A percentile compares a stretch with the other conserved stretches of the same genome.
phyloP scores from a whole-genome alignment of 148 eudicot species.

The Gaultheria prostrata region DNA sequence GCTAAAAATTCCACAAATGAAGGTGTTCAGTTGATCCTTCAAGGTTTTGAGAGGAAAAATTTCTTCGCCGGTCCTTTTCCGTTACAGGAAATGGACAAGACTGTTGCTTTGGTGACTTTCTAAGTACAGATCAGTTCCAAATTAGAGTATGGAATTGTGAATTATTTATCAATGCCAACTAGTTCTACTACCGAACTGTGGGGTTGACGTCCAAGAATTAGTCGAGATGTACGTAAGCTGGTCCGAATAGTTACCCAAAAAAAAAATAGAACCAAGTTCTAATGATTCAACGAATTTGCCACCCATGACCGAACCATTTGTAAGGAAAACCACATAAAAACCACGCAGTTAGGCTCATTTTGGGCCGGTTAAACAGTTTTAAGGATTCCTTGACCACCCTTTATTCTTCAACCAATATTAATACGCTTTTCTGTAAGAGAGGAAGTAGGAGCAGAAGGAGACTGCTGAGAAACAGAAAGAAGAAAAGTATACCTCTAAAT shows the following conservation, averaged over 20 bases:
- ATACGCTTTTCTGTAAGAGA: neutral
- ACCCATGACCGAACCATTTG: neutral
- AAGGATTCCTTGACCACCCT: neutral
- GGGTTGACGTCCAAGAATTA: too few species aligned
- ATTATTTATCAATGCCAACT: too few species aligned
- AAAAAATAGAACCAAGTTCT: neutral
- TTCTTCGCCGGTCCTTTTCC: neutral
- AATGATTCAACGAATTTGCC: neutral
- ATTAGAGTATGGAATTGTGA: too few species aligned
- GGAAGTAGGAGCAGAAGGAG: constrained; percentile 7
- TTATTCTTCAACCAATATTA: neutral
- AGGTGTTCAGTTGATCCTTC: neutral
- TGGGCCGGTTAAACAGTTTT: neutral
- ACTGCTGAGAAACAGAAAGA: neutral
- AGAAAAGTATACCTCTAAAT: neutral
- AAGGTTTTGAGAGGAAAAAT: neutral
- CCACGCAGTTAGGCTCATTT: neutral
- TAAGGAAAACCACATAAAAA: neutral
- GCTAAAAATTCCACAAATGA: neutral
- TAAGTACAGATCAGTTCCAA: neutral
- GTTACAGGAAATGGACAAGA: neutral
- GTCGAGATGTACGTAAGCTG: too few species aligned
- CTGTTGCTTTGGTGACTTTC: neutral
- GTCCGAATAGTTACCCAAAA: too few species aligned
- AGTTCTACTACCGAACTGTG: too few species aligned